phyloP scores from a whole-genome alignment of 73 alveolate genomes.

The Stentor roeselii region DNA sequence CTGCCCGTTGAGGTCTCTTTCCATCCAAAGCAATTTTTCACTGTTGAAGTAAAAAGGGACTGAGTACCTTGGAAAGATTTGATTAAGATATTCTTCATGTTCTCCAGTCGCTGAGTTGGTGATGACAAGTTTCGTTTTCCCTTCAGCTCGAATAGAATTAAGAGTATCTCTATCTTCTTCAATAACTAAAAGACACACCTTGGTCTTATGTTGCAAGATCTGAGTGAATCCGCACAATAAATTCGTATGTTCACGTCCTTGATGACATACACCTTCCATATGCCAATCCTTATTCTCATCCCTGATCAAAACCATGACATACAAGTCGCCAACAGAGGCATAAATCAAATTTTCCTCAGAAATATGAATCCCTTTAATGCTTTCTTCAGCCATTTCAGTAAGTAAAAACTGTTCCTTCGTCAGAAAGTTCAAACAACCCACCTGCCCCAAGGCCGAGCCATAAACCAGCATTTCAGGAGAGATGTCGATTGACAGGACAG shows the following conservation, averaged over 20 bases:
- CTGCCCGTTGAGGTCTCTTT: background rate
- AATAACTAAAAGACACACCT: background rate
- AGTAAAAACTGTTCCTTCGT: slow-evolving; percentile 5
- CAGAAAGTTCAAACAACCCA: slow-evolving; percentile 1
- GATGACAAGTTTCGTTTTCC: background rate
- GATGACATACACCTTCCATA: slow-evolving; percentile 15
- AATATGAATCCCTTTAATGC: background rate
- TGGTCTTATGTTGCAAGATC: background rate
- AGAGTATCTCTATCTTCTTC: slow-evolving; percentile 17
- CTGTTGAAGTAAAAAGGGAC: background rate
- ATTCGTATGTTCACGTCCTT: slow-evolving; percentile 6
- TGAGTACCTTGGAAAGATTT: background rate
- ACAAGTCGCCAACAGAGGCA: slow-evolving; percentile 20
- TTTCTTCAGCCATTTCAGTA: slow-evolving; percentile 25
- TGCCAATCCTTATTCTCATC: background rate
- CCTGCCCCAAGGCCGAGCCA: slow-evolving; percentile 15
- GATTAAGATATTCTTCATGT: background rate
- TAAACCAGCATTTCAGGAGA: background rate
- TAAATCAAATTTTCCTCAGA: background rate
- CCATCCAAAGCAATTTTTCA: background rate
- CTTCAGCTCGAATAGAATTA: slow-evolving; percentile 17
- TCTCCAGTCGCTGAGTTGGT: slow-evolving; percentile 1
- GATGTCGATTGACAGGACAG: slow-evolving; percentile 5
- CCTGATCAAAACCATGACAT: background rate
- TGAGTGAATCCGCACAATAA: slow-evolving; percentile 1